phyloP scores from a whole-genome alignment of 352 stramenopile species.

The Vaucheria bursata region DNA sequence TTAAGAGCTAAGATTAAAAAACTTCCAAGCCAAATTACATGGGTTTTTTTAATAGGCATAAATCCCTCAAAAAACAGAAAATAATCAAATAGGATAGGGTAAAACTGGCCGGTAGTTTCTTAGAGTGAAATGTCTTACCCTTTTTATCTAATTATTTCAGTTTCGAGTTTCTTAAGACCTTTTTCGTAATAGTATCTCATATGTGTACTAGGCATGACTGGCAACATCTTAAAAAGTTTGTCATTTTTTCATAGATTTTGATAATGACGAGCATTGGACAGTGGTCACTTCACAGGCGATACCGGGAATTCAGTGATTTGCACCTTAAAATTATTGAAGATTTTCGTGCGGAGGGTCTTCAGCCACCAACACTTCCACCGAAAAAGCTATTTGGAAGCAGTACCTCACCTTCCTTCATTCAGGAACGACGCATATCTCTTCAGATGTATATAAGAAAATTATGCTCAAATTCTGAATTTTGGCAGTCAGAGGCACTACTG shows the following conservation, averaged over 20 bases:
- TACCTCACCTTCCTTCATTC: conserved; percentile 27
- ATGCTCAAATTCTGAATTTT: conserved; percentile 13
- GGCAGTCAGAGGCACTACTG: conserved; percentile 12
- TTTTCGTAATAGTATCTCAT: no score
- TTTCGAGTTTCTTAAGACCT: no score
- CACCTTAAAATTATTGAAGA: not conserved
- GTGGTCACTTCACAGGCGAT: not conserved
- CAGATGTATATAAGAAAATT: conserved; percentile 36
- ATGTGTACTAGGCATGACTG: no score
- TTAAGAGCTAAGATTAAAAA: no score
- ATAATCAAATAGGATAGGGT: no score
- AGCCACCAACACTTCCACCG: conserved; percentile 21
- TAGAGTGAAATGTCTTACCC: no score
- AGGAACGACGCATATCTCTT: conserved; percentile 27
- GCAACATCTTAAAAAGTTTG: no score
- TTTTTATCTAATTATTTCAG: no score
- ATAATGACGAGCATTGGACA: not conserved
- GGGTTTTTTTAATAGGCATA: no score
- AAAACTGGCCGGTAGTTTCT: no score
- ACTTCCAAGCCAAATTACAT: no score
- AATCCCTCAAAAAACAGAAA: no score
- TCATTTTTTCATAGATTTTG: not conserved
- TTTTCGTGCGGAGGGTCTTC: not conserved
- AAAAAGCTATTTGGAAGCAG: conserved; percentile 42
- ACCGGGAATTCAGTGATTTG: conserved; percentile 9